Evolutionary conservation across 2,329 filamentous ascomycete species (phyloP).

Genomic region (Aureobasidium lini): DNA sequence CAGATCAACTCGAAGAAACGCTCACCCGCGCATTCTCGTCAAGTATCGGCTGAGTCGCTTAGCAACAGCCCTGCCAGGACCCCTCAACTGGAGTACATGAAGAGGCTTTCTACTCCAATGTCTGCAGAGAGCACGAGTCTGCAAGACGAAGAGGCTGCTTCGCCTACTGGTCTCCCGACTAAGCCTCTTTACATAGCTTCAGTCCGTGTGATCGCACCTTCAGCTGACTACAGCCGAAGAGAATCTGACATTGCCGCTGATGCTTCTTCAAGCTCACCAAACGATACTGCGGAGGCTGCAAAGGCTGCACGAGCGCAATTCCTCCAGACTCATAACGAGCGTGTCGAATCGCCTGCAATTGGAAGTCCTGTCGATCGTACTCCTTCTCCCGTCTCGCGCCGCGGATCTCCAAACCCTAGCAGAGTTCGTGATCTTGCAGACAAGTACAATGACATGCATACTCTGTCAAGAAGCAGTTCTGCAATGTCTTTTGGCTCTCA

Average conservation of each 20-base stretch:
- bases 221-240: conserved; percentile 32
- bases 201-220: conserved; percentile 5
- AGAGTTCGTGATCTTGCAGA: conserved; percentile 46
- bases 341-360: conserved; percentile 3
- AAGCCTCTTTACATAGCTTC: not conserved
- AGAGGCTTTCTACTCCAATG: conserved; percentile 19
- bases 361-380: not conserved
- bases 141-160: not conserved
- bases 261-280: conserved; percentile 28
- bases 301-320: conserved; percentile 28
- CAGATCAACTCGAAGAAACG: conserved; percentile 29
- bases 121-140: conserved; percentile 13
- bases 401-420: conserved; percentile 28
- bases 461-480: conserved; percentile 39
- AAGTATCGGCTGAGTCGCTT: conserved; percentile 9
- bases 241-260: conserved; percentile 32
- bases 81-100: conserved; percentile 43
- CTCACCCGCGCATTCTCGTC: conserved; percentile 29
- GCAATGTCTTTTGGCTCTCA: conserved; percentile 36
- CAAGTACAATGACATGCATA: conserved; percentile 39
- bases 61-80: conserved; percentile 53
- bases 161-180: not conserved
- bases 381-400: not conserved
- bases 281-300: conserved; percentile 14
- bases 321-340: conserved; percentile 21